Evolutionary conservation across 495 filamentous ascomycete genomes (phyloP), one percentile per base, ranked within the genome.

Genomic region (Talaromyces trachyspermus): DNA sequence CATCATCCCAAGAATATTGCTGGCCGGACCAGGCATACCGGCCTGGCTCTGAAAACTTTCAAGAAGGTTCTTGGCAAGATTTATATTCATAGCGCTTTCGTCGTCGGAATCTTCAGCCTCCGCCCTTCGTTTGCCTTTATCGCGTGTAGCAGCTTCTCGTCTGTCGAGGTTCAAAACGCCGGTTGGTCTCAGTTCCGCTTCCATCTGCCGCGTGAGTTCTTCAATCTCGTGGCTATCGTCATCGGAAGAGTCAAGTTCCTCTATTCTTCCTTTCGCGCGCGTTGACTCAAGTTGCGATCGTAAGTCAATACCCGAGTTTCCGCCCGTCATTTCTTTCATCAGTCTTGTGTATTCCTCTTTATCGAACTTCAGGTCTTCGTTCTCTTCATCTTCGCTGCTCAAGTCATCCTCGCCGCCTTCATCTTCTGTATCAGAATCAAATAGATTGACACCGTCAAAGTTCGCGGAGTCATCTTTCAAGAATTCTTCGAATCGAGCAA

Each of bases 251-350:
- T 72, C 75, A 7, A 78, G 29, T 33, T 80, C 77, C 52, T 77
- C 55, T 11, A 73, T 58, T 48, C 58, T 61, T 23, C 61, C 64
- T 25, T 57, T 56, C 33, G 62, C 48, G 6, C 54, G 54, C 8
- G 60, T 54, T 36, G 58, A 35, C 7, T 48, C 26, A 11, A 58
- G 51, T 9, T 54, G 42, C 10, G 51, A 56, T 17, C 58, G 54
- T 22, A 49, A 20, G n/a, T 62, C 65, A 4, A 65, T 30, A 38
- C 46, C 51, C 39, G 62, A 56, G 12, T 87, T 83, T 63, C 94
- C 71, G 9, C 87, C 87, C 86, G 92, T 92, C 86, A 95, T 95
- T 59, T 95, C 89, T 45, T 82, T 80, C 88, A 97, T 95, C 83
- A 95, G 86, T 40, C 57, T 71, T 14, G 83, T 70, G 55, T 95